Evolutionary conservation across 306 rosid species (phyloP).

Genomic region (Medicago arabica): DNA sequence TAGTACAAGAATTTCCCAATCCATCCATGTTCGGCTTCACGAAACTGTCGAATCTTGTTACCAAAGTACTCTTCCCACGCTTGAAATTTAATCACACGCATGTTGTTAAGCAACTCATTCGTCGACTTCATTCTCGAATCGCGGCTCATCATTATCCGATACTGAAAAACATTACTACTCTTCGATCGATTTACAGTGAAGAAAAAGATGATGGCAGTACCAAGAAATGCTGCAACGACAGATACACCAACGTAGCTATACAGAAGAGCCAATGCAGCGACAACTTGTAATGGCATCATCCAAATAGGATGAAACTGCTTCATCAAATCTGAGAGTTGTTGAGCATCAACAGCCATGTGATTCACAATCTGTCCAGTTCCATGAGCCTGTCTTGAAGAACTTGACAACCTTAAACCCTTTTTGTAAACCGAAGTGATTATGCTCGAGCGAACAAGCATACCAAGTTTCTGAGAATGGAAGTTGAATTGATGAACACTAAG

Average conservation of each 20-base stretch:
- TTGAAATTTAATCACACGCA: conserved; percentile 88
- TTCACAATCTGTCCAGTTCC: conserved; percentile 90
- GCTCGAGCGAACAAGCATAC: conserved; percentile 78
- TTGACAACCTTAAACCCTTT: conserved; percentile 72
- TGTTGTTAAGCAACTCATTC: conserved; percentile 76
- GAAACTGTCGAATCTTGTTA: conserved; percentile 59
- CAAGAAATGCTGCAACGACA: conserved; percentile 55
- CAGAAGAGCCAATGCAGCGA: conserved; percentile 61
- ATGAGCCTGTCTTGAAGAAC: conserved; percentile 77
- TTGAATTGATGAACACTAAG: conserved; percentile 74
- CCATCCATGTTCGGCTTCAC: conserved; percentile 74
- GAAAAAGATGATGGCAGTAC: conserved; percentile 45
- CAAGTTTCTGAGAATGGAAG: conserved; percentile 73
- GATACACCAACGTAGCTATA: conserved; percentile 62
- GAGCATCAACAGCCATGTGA: conserved; percentile 92
- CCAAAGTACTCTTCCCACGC: conserved; percentile 91
- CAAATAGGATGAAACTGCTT: conserved; percentile 75
- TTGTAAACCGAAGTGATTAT: conserved; percentile 72
- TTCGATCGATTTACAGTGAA: conserved; percentile 54
- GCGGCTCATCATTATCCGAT: conserved; percentile 68
- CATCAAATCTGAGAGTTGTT: conserved; percentile 83
- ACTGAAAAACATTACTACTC: conserved; percentile 63
- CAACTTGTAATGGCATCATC: conserved; percentile 81
- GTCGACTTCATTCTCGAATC: conserved; percentile 87
- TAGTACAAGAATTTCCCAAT: conserved; percentile 77